Evolutionary conservation across 306 rosid species (phyloP), one percentile per base, ranked within the genome.

Genomic region (Rosa chinensis): DNA sequence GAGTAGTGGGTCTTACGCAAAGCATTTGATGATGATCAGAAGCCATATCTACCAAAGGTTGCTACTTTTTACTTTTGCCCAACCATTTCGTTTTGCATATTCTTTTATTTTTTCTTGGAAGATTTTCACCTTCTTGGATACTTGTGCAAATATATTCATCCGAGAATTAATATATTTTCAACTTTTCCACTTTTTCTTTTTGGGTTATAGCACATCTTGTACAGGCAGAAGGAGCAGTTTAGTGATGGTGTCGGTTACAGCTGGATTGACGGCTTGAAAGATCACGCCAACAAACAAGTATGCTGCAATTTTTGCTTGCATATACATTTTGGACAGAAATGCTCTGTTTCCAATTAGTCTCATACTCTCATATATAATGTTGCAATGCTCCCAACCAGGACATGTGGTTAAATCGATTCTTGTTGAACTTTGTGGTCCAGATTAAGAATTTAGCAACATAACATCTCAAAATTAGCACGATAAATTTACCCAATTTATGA

Each of bases 1-100:
- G 98, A 95, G 92, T 93, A 95, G 87, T 95, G 99, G 99, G 74
- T 95, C 85, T 42, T 95, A 79, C 99, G 94, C 86, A 90, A 95
- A 83, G 99, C 97, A 69, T 95, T 95, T 28, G 32, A 28, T 79
- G 98, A 91, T 77, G 99, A 89, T 21, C 64, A 91, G 77, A 88
- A 89, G 13, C 98, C 97, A 72, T 95, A 90, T 90, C 84, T 95
- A 70, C 99, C 97, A 35, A 95, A 95, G 96, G 99, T 92, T 85
- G 89, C 63, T 64, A 70, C 74, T 77, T 66, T 79, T 10, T 28
- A 28, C 32, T 28, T 28, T 28, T 28, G 2, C 32, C 32, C 1
- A 28, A 1, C 32, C 32, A 28, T 28, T 28, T 28, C 32, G 32
- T 28, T 28, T 28, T 28, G 32, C 32, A 28, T 28, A 28, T 28